Base-by-base conservation (phyloP, 768 basidiomycete genomes). In the Crepidotus variabilis region DNA sequence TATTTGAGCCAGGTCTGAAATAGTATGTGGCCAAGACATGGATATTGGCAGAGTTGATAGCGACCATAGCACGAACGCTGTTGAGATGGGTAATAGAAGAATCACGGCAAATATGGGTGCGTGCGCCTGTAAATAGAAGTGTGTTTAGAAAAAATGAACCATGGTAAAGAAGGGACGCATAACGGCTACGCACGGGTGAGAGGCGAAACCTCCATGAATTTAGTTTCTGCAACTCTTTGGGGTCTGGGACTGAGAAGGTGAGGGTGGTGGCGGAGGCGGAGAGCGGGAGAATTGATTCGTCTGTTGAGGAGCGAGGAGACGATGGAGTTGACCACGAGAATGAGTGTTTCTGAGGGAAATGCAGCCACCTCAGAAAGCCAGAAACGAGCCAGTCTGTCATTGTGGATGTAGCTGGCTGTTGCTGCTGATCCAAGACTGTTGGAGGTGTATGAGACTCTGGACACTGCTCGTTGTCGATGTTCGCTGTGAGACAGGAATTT, bases 1-100 rank as follows among this genome's bases (percentile, higher is more conserved):
- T 10, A 93, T 76, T 64, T 84, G 81, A 11, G 88, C 86, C 47
- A 92, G 79, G 63, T 94, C 92, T 20, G 85, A 70, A 28, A 91
- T 71, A 20, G 86, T 92, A 53, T 79, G 82, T 13, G 91, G 92
- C 88, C 89, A 90, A 16, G 85, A 72, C 61, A 86, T 75, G 54
- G 88, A 83, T 61, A 92, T 85, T 51, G 90, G 88, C 6, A 92
- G 86, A 10, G 90, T 87, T 14, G 88, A 86, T n/a, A 92, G 75
- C 64, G 80, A 84, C 63, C 88, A 82, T 45, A 87, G 69, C 35
- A 87, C 81, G 54, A 91, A 72, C 50, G 83, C 84, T 32, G 88
- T 83, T n/a, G 91, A 79, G 28, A 89, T 69, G 20, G 88, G 84
- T 28, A 84, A 75, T 55, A 85, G 78, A 3, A 84, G 66, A 56